A percentile compares a stretch with the other conserved stretches of the same genome.
phyloP scores from a whole-genome alignment of 2,329 filamentous ascomycete species.

The Xylariaceae sp. region DNA sequence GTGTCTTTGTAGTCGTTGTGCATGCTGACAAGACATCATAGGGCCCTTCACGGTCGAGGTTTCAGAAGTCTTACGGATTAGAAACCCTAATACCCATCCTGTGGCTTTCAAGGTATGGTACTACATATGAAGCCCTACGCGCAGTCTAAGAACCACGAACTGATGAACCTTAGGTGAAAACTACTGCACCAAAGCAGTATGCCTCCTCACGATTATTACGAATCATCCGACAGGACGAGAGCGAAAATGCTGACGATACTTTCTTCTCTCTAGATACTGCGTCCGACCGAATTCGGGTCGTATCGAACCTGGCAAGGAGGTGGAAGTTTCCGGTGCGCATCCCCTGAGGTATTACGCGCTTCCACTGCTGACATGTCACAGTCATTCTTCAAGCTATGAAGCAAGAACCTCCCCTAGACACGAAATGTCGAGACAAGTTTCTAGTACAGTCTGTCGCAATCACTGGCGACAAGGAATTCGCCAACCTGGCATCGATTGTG shows the following conservation, averaged over 20 bases:
- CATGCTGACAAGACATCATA: constrained; percentile 39
- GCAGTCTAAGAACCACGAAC: constrained; percentile 18
- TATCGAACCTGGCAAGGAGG: constrained; percentile 85
- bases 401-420: constrained; percentile 81
- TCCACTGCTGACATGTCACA: constrained; percentile 43
- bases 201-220: constrained; percentile 39
- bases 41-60: constrained; percentile 71
- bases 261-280: constrained; percentile 73
- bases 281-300: constrained; percentile 95
- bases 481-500: constrained; percentile 80
- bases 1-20: constrained; percentile 1
- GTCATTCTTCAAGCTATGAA: constrained; percentile 98
- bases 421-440: constrained; percentile 96
- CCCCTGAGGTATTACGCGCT: neutral
- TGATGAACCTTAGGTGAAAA: constrained; percentile 77
- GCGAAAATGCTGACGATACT: constrained; percentile 23
- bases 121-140: neutral
- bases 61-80: constrained; percentile 65
- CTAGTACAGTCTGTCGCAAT: constrained; percentile 90
- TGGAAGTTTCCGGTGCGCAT: constrained; percentile 85
- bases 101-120: constrained; percentile 69
- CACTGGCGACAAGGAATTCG: constrained; percentile 79
- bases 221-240: constrained; percentile 19
- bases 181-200: constrained; percentile 97
- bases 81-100: constrained; percentile 63